Conservation (phyloP, 305 asterid genomes). For the Caryopteris hybrid region DNA sequence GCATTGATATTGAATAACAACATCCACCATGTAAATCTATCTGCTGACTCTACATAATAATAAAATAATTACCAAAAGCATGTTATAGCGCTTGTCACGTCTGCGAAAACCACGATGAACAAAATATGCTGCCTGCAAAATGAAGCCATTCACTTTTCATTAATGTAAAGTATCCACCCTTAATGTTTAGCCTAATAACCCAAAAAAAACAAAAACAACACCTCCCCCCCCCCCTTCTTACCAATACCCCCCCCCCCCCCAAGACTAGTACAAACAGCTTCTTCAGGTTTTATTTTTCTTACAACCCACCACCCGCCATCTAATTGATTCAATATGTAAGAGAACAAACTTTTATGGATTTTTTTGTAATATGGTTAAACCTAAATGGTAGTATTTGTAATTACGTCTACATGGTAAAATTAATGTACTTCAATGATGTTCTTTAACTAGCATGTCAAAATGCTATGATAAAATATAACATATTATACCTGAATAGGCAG, state of each 20-base stretch:
- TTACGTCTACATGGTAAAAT: slow-evolving; percentile 1
- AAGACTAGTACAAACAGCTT: neutral
- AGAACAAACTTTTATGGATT: no score
- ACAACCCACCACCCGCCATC: neutral
- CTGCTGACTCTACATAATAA: neutral
- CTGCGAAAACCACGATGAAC: slow-evolving; percentile 64
- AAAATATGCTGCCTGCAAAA: slow-evolving; percentile 86
- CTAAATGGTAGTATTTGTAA: no score
- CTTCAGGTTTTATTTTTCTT: neutral
- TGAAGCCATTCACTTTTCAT: slow-evolving; percentile 8
- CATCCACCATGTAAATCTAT: neutral
- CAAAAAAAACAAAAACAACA: no score
- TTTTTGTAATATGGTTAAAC: no score
- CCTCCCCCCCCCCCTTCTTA: no score
- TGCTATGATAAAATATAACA: neutral
- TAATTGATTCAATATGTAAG: no score
- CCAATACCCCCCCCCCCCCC: no score
- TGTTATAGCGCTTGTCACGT: slow-evolving; percentile 76
- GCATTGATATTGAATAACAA: slow-evolving; percentile 2
- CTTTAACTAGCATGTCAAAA: neutral
- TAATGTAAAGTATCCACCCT: neutral
- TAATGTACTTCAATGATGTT: neutral
- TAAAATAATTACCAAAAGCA: slow-evolving; percentile 76
- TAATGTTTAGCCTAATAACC: neutral
- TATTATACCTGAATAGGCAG: slow-evolving; percentile 73